These are phyloP conservation scores for Lepidopterella palustris DNA, from an alignment of 495 filamentous ascomycete genomes.

Conservation along the genomic window DNA sequence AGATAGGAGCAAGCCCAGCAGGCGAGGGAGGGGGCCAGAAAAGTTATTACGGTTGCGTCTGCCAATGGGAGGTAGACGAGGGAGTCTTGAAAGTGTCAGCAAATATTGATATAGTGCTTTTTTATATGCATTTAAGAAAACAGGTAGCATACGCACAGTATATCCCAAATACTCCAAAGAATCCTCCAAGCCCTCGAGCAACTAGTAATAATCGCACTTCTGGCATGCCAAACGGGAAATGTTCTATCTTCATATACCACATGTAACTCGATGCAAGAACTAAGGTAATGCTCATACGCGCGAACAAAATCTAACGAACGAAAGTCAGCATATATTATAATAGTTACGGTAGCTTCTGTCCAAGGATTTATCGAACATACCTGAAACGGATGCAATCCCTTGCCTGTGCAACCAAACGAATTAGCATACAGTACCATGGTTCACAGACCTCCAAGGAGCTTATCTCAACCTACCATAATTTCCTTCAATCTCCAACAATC, in stretches of 20 bases:
- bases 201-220: slow-evolving; percentile 62
- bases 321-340: background rate
- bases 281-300: slow-evolving; percentile 71
- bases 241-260: slow-evolving; percentile 58
- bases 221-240: slow-evolving; percentile 63
- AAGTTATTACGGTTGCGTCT: slow-evolving; percentile 90
- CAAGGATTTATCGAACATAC: slow-evolving; percentile 32
- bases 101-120: background rate
- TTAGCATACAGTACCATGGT: background rate
- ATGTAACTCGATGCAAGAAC: slow-evolving; percentile 65
- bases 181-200: slow-evolving; percentile 64
- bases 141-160: slow-evolving; percentile 49
- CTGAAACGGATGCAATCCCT: slow-evolving; percentile 79
- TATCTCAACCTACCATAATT: slow-evolving; percentile 33
- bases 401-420: slow-evolving; percentile 28
- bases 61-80: slow-evolving; percentile 82
- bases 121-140: background rate
- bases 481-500: slow-evolving; percentile 69
- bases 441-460: background rate
- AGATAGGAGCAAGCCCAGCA: slow-evolving; percentile 77
- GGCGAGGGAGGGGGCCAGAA: slow-evolving; percentile 75
- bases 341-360: background rate
- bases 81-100: slow-evolving; percentile 48
- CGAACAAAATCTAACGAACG: slow-evolving; percentile 61
- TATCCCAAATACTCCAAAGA: slow-evolving; percentile 77